These are phyloP conservation scores for Metrosideros polymorpha DNA, from an alignment of 441 rosid genomes.

Conservation along the genomic window DNA sequence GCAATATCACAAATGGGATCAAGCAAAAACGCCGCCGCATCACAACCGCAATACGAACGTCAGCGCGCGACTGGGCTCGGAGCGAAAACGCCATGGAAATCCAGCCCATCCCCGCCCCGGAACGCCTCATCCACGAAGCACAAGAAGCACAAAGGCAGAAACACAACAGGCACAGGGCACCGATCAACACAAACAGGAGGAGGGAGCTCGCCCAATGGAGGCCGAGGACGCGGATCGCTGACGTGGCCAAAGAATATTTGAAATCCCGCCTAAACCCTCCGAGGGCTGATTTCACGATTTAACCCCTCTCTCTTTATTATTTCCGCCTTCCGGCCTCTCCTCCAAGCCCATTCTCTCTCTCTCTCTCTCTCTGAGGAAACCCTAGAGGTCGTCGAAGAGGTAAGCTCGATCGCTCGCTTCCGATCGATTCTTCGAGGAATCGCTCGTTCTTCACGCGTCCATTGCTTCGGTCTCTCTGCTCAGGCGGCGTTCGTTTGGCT, in stretches of 20 bases:
- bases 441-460: neutral
- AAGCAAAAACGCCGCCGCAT: neutral
- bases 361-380: neutral
- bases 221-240: slow-evolving; percentile 37
- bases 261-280: slow-evolving; percentile 72
- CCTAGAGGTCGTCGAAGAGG: slow-evolving; percentile 19
- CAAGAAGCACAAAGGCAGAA: slow-evolving; percentile 33
- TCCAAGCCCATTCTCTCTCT: neutral
- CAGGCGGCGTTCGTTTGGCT: neutral
- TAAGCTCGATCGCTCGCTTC: slow-evolving; percentile 9
- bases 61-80: neutral
- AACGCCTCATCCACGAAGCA: neutral
- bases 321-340: slow-evolving; percentile 22
- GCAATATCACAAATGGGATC: fast-evolving
- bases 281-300: slow-evolving; percentile 40
- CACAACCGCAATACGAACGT: neutral
- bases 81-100: neutral
- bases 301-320: slow-evolving; percentile 23
- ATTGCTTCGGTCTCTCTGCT: slow-evolving; percentile 15
- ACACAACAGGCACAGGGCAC: neutral
- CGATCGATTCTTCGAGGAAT: neutral
- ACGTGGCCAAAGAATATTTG: slow-evolving; percentile 34
- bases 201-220: slow-evolving; percentile 3
- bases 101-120: neutral
- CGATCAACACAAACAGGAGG: too few species aligned